These are phyloP conservation scores for Hericium alpestre DNA, from an alignment of 768 basidiomycete species.

Conservation along the genomic window DNA sequence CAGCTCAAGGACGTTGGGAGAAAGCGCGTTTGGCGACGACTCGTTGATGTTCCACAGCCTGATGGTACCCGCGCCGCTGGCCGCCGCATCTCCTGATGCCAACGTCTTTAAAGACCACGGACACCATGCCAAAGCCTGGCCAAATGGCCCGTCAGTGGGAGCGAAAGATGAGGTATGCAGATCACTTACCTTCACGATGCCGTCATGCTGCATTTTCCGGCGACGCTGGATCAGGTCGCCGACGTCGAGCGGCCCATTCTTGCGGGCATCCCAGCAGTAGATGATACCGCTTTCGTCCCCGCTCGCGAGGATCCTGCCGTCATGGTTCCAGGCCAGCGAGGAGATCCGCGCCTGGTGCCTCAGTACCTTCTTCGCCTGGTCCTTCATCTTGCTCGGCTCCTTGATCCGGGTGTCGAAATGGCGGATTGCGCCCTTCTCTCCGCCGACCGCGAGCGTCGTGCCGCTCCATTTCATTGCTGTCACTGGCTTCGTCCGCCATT, in stretches of 20 bases:
- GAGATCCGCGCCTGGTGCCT: slow-evolving; percentile 62
- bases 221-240: slow-evolving; percentile 44
- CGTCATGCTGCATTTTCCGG: slow-evolving; percentile 65
- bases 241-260: slow-evolving; percentile 37
- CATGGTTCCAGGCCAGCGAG: slow-evolving; percentile 54
- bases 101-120: slow-evolving; percentile 44
- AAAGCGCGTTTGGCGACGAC: slow-evolving; percentile 30
- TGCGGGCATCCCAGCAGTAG: slow-evolving; percentile 64
- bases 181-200: slow-evolving; percentile 39
- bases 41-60: slow-evolving; percentile 46
- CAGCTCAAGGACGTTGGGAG: slow-evolving; percentile 35
- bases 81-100: slow-evolving; percentile 30
- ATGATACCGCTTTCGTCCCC: slow-evolving; percentile 70
- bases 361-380: slow-evolving; percentile 54
- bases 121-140: slow-evolving; percentile 48
- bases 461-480: slow-evolving; percentile 59
- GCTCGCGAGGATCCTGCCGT: slow-evolving; percentile 60
- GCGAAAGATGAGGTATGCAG: not conserved
- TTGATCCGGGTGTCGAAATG: slow-evolving; percentile 61
- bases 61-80: slow-evolving; percentile 38
- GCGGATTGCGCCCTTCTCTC: slow-evolving; percentile 57
- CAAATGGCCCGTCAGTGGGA: not conserved
- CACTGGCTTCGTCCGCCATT: slow-evolving; percentile 50
- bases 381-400: slow-evolving; percentile 33
- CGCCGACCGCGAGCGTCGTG: slow-evolving; percentile 54